These are phyloP conservation scores for Pyricularia pennisetigena DNA, from an alignment of 2,329 filamentous ascomycete species.

Conservation along the genomic window DNA sequence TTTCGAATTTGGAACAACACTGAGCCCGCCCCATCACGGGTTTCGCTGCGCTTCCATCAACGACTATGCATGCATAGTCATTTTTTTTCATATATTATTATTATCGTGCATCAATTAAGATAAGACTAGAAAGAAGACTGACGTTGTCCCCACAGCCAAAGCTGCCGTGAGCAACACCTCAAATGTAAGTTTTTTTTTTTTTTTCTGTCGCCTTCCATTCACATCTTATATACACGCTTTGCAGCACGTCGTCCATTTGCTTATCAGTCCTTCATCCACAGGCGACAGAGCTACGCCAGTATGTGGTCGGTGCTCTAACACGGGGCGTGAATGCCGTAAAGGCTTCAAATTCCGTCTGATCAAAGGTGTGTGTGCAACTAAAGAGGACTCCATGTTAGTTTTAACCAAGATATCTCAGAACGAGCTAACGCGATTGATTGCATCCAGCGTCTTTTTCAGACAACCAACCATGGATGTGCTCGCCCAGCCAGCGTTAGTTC, in stretches of 20 bases:
- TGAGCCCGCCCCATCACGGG: background rate
- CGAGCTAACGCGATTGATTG: background rate
- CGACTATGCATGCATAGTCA: background rate
- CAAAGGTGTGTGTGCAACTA: slow-evolving; percentile 12
- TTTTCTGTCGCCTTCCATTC: background rate
- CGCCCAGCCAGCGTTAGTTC: slow-evolving; percentile 17
- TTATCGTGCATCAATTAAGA: background rate
- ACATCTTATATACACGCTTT: background rate
- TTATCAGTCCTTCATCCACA: slow-evolving; percentile 8
- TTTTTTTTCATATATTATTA: too few species aligned
- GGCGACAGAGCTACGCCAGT: slow-evolving; percentile 27
- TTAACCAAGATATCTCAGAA: background rate
- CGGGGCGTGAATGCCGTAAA: slow-evolving; percentile 16
- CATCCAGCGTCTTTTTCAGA: slow-evolving; percentile 16
- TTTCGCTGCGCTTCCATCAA: background rate
- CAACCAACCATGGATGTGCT: slow-evolving; percentile 22
- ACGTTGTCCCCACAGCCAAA: slow-evolving; percentile 22
- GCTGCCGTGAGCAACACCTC: slow-evolving; percentile 35
- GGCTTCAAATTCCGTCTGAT: slow-evolving; percentile 23
- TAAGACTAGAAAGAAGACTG: background rate
- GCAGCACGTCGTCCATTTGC: background rate
- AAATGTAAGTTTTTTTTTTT: slow-evolving; percentile 27
- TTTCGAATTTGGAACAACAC: background rate
- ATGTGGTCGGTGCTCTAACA: slow-evolving; percentile 21
- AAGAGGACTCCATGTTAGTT: background rate